Conservation (phyloP, 306 rosid genomes). For the Mucuna pruriens region DNA sequence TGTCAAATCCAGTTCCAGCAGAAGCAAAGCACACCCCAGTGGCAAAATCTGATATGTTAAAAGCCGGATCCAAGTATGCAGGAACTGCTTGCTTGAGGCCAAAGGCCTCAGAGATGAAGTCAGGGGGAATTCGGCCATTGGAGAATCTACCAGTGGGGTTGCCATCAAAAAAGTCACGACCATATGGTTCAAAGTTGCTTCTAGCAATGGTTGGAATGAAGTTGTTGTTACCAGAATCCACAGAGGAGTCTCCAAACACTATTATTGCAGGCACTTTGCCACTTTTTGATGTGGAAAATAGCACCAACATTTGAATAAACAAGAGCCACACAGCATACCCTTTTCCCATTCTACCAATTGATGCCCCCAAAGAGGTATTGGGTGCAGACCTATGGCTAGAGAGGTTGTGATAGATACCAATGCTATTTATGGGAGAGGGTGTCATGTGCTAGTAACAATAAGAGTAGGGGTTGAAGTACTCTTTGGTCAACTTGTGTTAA, state of each 20-base stretch:
- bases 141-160: slow-evolving; percentile 62
- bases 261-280: slow-evolving; percentile 56
- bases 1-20: slow-evolving; percentile 73
- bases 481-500: background rate
- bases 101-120: slow-evolving; percentile 60
- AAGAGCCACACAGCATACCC: slow-evolving; percentile 19
- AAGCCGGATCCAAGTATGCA: slow-evolving; percentile 65
- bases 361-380: background rate
- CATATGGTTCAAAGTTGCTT: slow-evolving; percentile 69
- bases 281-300: slow-evolving; percentile 35
- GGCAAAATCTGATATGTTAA: slow-evolving; percentile 57
- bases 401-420: background rate
- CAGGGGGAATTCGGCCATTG: slow-evolving; percentile 63
- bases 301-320: slow-evolving; percentile 18
- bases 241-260: slow-evolving; percentile 74
- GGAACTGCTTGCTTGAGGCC: slow-evolving; percentile 60
- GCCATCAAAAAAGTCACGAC: slow-evolving; percentile 58
- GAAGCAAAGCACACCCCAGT: slow-evolving; percentile 78
- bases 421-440: slow-evolving; percentile 13
- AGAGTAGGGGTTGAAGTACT: too few relatives aligned
- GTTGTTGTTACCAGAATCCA: slow-evolving; percentile 77
- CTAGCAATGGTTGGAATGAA: slow-evolving; percentile 69
- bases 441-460: too few relatives aligned
- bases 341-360: slow-evolving; percentile 38
- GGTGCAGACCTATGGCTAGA: slow-evolving; percentile 18